A percentile compares a stretch with the other conserved stretches of the same genome.
Evolutionary conservation across 2,329 filamentous ascomycete species (phyloP).

Genomic region (Parastagonospora avenae): DNA sequence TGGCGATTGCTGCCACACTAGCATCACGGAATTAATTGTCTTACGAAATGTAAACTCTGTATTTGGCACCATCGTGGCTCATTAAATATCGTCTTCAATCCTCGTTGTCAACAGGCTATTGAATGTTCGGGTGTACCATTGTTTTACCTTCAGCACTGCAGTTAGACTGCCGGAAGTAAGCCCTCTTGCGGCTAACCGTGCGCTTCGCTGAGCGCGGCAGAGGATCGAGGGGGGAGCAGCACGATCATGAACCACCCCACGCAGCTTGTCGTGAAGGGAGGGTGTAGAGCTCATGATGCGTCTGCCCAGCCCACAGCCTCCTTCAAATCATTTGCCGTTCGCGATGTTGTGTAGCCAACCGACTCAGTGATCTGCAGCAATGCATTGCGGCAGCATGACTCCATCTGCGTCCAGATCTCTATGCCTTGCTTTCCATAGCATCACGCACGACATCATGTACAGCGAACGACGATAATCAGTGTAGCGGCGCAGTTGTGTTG

Average conservation of each 20-base stretch:
- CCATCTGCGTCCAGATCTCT: neutral
- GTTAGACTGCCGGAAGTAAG: constrained; percentile 2
- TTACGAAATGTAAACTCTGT: neutral
- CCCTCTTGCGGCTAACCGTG: neutral
- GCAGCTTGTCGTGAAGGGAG: constrained; percentile 1
- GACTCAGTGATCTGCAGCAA: neutral
- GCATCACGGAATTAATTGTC: neutral
- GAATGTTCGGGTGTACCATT: neutral
- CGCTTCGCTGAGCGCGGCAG: constrained; percentile 13
- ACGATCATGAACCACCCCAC: constrained; percentile 11
- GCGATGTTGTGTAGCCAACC: constrained; percentile 10
- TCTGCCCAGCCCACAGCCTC: constrained; percentile 21
- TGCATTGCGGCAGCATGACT: too few species aligned
- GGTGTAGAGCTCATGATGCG: constrained; percentile 8
- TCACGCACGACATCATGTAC: constrained; percentile 3
- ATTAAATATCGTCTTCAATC: too few species aligned
- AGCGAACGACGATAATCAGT: constrained; percentile 8
- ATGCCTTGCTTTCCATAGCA: constrained; percentile 1
- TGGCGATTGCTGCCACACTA: constrained; percentile 10
- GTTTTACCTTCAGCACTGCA: neutral
- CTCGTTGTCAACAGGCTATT: constrained; percentile 1
- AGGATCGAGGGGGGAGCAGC: constrained; percentile 6
- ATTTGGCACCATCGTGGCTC: too few species aligned
- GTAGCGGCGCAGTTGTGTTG: constrained; percentile 6
- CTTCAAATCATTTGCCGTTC: constrained; percentile 3